A percentile compares a stretch with the other conserved stretches of the same genome.
Conservation (phyloP, 78 protist genomes). For the Trichosphaerium sp. region DNA sequence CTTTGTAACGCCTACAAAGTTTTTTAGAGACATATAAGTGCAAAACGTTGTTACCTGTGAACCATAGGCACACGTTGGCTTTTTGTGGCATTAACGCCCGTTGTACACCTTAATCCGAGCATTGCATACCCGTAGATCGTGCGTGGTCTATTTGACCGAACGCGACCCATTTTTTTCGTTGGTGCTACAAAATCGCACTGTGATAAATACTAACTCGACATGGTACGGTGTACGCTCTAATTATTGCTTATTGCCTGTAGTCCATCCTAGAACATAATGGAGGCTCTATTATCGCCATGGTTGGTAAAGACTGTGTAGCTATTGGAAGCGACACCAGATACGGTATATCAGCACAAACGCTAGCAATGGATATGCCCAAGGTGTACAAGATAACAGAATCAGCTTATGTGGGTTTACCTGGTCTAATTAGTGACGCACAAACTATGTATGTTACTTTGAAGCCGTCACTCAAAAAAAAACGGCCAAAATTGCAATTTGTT, state of each 20-base stretch:
- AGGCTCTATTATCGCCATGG: slow-evolving; percentile 77
- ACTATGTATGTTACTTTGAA: slow-evolving; percentile 43
- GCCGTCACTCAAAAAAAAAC: neutral
- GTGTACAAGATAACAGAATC: slow-evolving; percentile 56
- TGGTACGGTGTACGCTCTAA: no score
- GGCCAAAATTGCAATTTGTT: neutral
- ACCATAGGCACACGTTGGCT: no score
- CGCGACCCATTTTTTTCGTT: no score
- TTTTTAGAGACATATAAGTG: no score
- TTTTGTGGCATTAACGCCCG: no score
- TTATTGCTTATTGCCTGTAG: slow-evolving; percentile 26
- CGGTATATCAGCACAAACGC: slow-evolving; percentile 71
- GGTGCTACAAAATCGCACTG: no score
- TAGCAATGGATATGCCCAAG: slow-evolving; percentile 63
- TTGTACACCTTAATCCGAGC: no score
- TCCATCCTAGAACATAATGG: slow-evolving; percentile 91
- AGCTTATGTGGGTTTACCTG: slow-evolving; percentile 75
- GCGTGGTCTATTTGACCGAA: no score
- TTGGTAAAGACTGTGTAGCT: slow-evolving; percentile 91
- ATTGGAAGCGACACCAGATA: slow-evolving; percentile 84
- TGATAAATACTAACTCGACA: no score
- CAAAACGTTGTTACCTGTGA: no score
- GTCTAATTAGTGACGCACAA: slow-evolving; percentile 82
- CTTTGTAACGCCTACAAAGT: no score
- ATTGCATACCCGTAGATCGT: no score